These are phyloP conservation scores for Penicillium desertorum DNA, from an alignment of 495 filamentous ascomycete species.

Conservation along the genomic window DNA sequence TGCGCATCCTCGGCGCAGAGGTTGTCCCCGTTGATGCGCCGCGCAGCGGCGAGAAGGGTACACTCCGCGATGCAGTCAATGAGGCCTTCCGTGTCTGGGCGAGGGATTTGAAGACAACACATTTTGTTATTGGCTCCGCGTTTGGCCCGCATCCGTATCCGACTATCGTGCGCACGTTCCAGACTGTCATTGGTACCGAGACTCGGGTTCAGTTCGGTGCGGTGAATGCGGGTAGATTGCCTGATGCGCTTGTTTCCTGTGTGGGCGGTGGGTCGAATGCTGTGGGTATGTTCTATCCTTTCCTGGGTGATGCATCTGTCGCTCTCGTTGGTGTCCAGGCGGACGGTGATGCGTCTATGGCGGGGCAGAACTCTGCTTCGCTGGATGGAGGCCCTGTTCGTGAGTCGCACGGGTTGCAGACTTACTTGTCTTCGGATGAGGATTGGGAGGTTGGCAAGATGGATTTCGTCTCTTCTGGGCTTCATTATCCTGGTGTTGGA, in stretches of 20 bases:
- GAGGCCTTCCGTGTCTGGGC: conserved; percentile 89
- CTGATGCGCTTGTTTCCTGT: conserved; percentile 94
- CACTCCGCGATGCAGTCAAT: conserved; percentile 90
- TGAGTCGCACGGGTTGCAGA: conserved; percentile 87
- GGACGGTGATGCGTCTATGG: conserved; percentile 69
- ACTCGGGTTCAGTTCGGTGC: conserved; percentile 81
- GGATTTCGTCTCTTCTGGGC: conserved; percentile 87
- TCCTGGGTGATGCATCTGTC: conserved; percentile 76
- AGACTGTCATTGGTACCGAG: conserved; percentile 88
- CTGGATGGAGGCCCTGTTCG: conserved; percentile 80
- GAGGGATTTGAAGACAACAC: conserved; percentile 75
- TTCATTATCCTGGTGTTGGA: conserved; percentile 93
- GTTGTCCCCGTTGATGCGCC: conserved; percentile 65
- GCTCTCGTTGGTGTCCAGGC: conserved; percentile 92
- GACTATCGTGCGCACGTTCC: conserved; percentile 93
- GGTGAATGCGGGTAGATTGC: conserved; percentile 62
- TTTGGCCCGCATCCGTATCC: conserved; percentile 96
- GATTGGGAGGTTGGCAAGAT: conserved; percentile 88
- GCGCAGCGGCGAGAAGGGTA: conserved; percentile 57
- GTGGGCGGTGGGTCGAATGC: conserved; percentile 92
- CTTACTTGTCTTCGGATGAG: conserved; percentile 83
- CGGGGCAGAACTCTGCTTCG: conserved; percentile 75
- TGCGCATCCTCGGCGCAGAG: conserved; percentile 82
- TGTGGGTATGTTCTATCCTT: conserved; percentile 93
- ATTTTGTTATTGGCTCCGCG: conserved; percentile 93